Base-by-base conservation (phyloP, 164 flowering plant species). In the Annona cherimola region DNA sequence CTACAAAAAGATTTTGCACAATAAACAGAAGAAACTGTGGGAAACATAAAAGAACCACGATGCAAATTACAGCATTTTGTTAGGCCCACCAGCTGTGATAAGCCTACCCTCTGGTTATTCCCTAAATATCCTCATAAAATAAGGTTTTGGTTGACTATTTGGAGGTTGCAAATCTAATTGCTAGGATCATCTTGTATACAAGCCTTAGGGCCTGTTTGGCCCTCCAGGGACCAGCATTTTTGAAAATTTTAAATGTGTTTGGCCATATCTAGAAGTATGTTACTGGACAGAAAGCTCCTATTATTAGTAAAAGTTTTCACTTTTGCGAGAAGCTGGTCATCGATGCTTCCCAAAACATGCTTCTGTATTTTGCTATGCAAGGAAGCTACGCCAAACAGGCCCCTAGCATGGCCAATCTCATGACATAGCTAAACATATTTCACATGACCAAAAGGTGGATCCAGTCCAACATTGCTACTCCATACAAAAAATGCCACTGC, bases 1-100 rank as follows among this genome's bases (percentile, higher is more conserved):
- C 99, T 93, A 79, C 74, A 80, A 71, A 1, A 72, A 73, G 18
- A 61, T 45, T 69, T 14, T 6, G 16, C 26, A 44, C 39, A 1
- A 42, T 55, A 69, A 57, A 39, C 26, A 7, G 46, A 20, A 62
- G 39, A 54, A 42, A 64, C 14, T 6, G 16, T 5, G 14, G 42
- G 5, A 41, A 42, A 41, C 44, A 50, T 40, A 41, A 20, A 62
- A 20, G 40, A 64, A 64, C 4, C 26, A 11, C 67, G 16, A 42
- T 41, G 67, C 19, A 14, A 9, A 44, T 2, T 50, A 11, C 1
- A 50, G 9, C 57, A 50, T 5, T 50, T 50, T 50, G 57, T 11
- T 50, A 3, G 9, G 57, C 57, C 57, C 18, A 50, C 9, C 57
- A 50, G 14, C 57, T 50, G 57, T 8, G 14, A 8, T 1, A 7